Base-by-base conservation (phyloP, 225 moss, liverwort and hornwort species). In the Asterella californica region DNA sequence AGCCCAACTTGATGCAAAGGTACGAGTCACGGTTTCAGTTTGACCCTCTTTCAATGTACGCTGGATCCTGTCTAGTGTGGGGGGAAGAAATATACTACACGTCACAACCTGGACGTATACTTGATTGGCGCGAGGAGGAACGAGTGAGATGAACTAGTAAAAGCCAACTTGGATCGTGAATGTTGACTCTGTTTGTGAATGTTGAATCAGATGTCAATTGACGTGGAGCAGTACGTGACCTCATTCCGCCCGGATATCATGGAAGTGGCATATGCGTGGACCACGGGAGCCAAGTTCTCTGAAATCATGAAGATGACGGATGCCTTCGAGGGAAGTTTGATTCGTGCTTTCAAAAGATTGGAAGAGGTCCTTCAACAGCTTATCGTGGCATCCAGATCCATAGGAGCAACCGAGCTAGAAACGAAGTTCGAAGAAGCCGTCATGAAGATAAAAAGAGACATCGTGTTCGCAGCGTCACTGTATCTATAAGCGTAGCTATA, bases 331-430 rank as follows among this genome's bases (percentile, higher is more conserved):
- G 96, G 96, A 82, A 97, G 96, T 83, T 85, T 97, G 15, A 94
- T 97, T 48, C 89, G 96, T 72, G 94, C 94, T 10, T 72, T 97
- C 71, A 94, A 88, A 84, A 90, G 96, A 63, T 81, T 97, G 73
- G 96, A 97, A 63, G 96, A 97, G 86, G 90, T 97, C 24, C 80
- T 97, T 7, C 96, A 97, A 85, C 96, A 97, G 83, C 91, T 97
- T 25, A 69, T 92, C 11, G 77, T 90, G 48, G 96, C 94, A 33
- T 84, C 94, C 30, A 90, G 85, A 9, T 81, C 93, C 61, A 94
- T 97, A 46, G 96, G 96, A 52, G 96, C 94, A 82, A 70, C 82
- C 25, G 94, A 93, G 57, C 89, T 97, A 60, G 88, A 97, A 88
- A 82, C 83, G 47, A 94, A 94, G 79, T 94, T 97, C 74, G 84